Conservation (phyloP, 805 yeast genomes). For the Sugiyamaella valdiviana region DNA sequence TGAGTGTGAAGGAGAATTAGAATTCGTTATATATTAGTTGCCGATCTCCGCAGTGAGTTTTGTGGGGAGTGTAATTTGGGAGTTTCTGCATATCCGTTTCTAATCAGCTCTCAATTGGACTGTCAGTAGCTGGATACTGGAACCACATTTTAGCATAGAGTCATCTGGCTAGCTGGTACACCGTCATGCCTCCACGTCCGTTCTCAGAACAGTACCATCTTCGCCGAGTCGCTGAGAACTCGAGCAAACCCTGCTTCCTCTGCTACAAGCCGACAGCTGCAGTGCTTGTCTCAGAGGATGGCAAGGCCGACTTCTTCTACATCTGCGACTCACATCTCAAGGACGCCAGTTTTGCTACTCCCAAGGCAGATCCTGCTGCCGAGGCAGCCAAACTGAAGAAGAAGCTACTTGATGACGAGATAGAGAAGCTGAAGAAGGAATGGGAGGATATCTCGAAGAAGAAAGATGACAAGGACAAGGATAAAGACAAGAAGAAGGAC, state of each 20-base stretch:
- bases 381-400: constrained; percentile 26
- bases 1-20: no score
- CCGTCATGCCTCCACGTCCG: no score
- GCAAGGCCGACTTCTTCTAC: constrained; percentile 46
- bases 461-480: constrained; percentile 16
- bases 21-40: no score
- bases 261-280: constrained; percentile 49
- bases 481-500: constrained; percentile 17
- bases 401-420: constrained; percentile 27
- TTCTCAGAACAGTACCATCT: constrained; percentile 40
- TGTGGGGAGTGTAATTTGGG: no score
- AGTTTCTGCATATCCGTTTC: no score
- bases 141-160: no score
- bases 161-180: no score
- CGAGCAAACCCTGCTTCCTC: constrained; percentile 43
- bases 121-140: neutral
- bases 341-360: constrained; percentile 44
- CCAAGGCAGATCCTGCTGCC: constrained; percentile 37
- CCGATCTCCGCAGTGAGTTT: no score
- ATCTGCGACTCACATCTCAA: constrained; percentile 44
- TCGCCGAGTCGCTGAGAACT: constrained; percentile 42
- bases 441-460: constrained; percentile 27
- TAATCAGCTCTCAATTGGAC: no score
- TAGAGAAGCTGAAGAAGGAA: constrained; percentile 28
- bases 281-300: constrained; percentile 44